phyloP scores from a whole-genome alignment of 148 eudicot genomes.

The Arctostaphylos glauca region DNA sequence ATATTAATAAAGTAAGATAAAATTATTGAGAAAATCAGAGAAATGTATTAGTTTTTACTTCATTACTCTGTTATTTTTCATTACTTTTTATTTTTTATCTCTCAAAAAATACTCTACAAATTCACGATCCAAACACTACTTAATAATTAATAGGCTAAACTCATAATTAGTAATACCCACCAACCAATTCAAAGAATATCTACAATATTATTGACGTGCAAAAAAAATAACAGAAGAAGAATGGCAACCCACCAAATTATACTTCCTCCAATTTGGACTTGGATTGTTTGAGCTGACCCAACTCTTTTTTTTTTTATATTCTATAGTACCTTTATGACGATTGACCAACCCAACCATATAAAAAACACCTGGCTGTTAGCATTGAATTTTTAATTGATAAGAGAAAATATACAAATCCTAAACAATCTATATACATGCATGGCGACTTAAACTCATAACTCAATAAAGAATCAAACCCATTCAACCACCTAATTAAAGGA shows the following conservation, averaged over 20 bases:
- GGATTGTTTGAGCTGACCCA: not conserved
- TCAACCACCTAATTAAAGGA: too few species aligned
- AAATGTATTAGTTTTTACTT: not conserved
- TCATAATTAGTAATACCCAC: not conserved
- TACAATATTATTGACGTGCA: not conserved
- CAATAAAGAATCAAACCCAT: too few species aligned
- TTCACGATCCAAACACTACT: too few species aligned
- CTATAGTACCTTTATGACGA: not conserved
- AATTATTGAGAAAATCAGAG: too few species aligned
- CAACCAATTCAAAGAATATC: conserved; percentile 1
- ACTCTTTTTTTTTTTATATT: not conserved
- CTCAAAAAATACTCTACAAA: not conserved
- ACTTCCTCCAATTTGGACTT: conserved; percentile 2
- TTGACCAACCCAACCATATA: not conserved
- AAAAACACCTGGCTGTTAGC: not conserved
- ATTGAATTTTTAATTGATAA: not conserved
- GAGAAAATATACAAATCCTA: not conserved
- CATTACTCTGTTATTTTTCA: not conserved
- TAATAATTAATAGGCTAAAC: not conserved
- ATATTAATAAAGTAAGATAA: too few species aligned
- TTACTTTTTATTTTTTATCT: not conserved
- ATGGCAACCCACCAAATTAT: not conserved
- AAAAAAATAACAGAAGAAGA: not conserved
- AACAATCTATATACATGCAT: not conserved
- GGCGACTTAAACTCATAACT: not conserved